phyloP scores from a whole-genome alignment of 805 yeast genomes.

The Debaryomyces tyrocola region DNA sequence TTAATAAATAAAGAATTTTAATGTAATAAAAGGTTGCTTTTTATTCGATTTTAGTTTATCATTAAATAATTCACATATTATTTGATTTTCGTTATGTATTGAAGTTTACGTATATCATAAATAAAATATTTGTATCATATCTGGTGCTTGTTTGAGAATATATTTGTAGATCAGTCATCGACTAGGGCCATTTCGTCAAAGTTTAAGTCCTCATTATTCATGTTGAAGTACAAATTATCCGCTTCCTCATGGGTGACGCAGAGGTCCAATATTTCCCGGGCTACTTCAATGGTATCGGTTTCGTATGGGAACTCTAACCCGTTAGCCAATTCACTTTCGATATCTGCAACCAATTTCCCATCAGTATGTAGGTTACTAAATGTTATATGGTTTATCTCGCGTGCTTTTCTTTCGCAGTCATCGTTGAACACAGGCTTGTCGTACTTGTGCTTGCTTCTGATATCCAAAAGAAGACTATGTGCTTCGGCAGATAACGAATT shows the following conservation, averaged over 20 bases:
- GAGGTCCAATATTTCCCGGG: slow-evolving; percentile 67
- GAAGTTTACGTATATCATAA: slow-evolving; percentile 1
- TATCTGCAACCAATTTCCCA: slow-evolving; percentile 25
- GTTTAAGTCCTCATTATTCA: slow-evolving; percentile 44
- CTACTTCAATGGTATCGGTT: slow-evolving; percentile 62
- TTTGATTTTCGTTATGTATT: slow-evolving; percentile 2
- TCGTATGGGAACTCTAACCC: slow-evolving; percentile 65
- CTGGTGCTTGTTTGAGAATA: neutral
- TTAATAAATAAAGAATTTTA: slow-evolving; percentile 4
- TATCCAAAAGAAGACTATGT: slow-evolving; percentile 31
- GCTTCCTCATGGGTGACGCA: slow-evolving; percentile 77
- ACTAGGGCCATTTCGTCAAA: slow-evolving; percentile 26
- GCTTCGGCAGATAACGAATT: slow-evolving; percentile 42
- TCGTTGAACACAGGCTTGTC: slow-evolving; percentile 39
- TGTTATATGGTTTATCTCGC: slow-evolving; percentile 35
- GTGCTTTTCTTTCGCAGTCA: slow-evolving; percentile 42
- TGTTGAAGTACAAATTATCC: slow-evolving; percentile 67
- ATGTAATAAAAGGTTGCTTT: slow-evolving; percentile 2
- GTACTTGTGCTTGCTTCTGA: slow-evolving; percentile 31
- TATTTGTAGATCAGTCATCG: neutral
- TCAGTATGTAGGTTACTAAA: slow-evolving; percentile 9
- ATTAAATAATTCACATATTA: neutral
- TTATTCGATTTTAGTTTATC: neutral
- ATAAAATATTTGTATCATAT: slow-evolving; percentile 1
- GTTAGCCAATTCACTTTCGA: slow-evolving; percentile 49